A percentile compares a stretch with the other conserved stretches of the same genome.
Conservation (phyloP, 1,284 basidiomycete species). For the Malassezia equina region DNA sequence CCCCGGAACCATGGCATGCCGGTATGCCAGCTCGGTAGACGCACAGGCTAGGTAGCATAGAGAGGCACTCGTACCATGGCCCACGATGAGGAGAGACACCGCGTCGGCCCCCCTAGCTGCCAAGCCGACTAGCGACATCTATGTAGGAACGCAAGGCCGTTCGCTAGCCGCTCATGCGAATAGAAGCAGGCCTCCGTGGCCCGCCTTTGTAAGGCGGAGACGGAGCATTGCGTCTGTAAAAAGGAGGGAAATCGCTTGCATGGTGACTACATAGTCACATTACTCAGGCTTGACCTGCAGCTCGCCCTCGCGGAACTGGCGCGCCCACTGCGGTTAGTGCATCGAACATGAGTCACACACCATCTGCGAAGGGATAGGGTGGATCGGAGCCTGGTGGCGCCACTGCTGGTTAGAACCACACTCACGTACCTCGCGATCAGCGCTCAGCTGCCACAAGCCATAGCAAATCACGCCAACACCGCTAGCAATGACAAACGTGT, state of each 20-base stretch:
- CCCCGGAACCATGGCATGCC: too few relatives aligned
- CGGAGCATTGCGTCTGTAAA: too few relatives aligned
- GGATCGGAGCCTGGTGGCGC: constrained; percentile 41
- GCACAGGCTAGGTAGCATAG: too few relatives aligned
- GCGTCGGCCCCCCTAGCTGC: too few relatives aligned
- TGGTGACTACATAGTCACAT: background rate
- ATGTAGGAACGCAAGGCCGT: too few relatives aligned
- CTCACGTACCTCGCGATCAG: constrained; percentile 52
- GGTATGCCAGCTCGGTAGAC: too few relatives aligned
- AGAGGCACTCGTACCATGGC: too few relatives aligned
- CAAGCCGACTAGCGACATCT: too few relatives aligned
- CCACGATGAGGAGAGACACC: too few relatives aligned
- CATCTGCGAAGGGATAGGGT: constrained; percentile 32
- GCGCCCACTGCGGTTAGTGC: constrained; percentile 32
- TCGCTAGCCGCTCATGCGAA: too few relatives aligned
- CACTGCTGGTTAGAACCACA: constrained; percentile 21
- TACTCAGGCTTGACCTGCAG: constrained; percentile 30
- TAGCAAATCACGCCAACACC: constrained; percentile 51
- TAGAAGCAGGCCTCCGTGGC: too few relatives aligned
- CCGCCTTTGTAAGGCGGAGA: too few relatives aligned
- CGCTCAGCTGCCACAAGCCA: constrained; percentile 52
- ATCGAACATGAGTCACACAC: background rate
- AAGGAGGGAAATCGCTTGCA: background rate
- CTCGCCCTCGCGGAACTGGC: constrained; percentile 45
- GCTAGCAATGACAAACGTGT: constrained; percentile 51